phyloP scores from a whole-genome alignment of 345 rosid species.

The Diplotaxis tenuifolia region DNA sequence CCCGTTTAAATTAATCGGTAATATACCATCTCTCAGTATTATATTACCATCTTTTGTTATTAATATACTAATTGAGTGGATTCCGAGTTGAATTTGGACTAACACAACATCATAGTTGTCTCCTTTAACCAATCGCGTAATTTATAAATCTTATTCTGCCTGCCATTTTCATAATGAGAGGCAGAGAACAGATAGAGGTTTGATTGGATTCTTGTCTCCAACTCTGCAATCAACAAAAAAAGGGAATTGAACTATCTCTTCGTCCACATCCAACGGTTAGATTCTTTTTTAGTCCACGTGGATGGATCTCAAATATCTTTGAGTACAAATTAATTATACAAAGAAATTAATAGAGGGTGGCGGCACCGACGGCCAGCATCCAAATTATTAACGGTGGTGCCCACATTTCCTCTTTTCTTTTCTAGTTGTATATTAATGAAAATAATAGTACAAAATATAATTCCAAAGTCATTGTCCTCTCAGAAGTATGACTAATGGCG shows the following conservation, averaged over 20 bases:
- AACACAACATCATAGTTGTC: neutral
- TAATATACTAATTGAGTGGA: neutral
- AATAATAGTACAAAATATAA: neutral
- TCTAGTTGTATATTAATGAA: neutral
- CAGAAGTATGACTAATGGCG: neutral
- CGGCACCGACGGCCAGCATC: constrained; percentile 61
- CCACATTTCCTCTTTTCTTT: constrained; percentile 2
- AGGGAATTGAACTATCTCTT: constrained; percentile 20
- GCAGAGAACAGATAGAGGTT: constrained; percentile 24
- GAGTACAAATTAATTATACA: neutral
- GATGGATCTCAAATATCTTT: constrained; percentile 1
- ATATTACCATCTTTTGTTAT: neutral
- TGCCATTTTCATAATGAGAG: constrained; percentile 42
- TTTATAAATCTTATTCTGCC: too few relatives aligned
- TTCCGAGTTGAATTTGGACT: neutral
- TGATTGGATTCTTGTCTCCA: constrained; percentile 34
- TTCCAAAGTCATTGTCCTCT: constrained; percentile 11
- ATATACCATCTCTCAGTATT: neutral
- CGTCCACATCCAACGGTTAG: constrained; percentile 35
- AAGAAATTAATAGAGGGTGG: constrained; percentile 7
- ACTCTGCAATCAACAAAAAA: constrained; percentile 29
- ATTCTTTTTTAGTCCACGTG: constrained; percentile 20
- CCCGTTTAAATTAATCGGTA: neutral
- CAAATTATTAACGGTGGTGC: constrained; percentile 42
- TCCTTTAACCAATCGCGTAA: neutral